Evolutionary conservation across 148 eudicot genomes (phyloP), one percentile per base, ranked within the genome.

Genomic region (Polygonum maritimum): DNA sequence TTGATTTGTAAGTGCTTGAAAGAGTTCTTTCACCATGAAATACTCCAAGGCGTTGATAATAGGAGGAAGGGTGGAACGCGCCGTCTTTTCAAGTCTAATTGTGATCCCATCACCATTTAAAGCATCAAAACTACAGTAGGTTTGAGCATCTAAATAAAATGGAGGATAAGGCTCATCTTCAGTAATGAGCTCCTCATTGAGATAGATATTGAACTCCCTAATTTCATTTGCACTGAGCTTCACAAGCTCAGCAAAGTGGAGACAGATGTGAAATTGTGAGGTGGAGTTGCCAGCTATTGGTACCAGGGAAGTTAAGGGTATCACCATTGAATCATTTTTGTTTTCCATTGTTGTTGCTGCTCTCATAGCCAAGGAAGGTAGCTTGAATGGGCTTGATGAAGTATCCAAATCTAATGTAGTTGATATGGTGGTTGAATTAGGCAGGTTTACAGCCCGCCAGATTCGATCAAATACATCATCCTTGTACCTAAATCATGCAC

Each of bases 41-140:
- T 74, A 9, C 81, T 79, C 81, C 22, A 74, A 12, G 7, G 81
- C 81, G 40, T 79, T 79, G 62, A 79, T 72, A 63, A 74, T 79
- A 40, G 81, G 81, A 21, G 77, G 81, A n/a, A 48, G 77, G 7
- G 77, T 74, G 65, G 81, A 79, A 3, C 14, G 38, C 2, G 48
- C 48, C 0, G 81, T 78, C 76, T n/a, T 55, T 12, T 26, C 51
- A 5, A 74, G 45, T 26, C 49, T 71, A 19, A 71, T 41, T n/a
- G 15, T 71, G 33, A 71, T 16, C 18, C 36, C 52, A 48, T 51
- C 47, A 39, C 74, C 74, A 41, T 35, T 44, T 41, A 39, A 3
- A n/a, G 51, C 13, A 7, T 7, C 15, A 10, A 11, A 41, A 38
- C 7, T 5, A 26, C 6, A 0, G 52, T 5, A 4, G 16, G 74